phyloP scores from a whole-genome alignment of 768 basidiomycete genomes.

The Porphyrellus cyaneotinctus region DNA sequence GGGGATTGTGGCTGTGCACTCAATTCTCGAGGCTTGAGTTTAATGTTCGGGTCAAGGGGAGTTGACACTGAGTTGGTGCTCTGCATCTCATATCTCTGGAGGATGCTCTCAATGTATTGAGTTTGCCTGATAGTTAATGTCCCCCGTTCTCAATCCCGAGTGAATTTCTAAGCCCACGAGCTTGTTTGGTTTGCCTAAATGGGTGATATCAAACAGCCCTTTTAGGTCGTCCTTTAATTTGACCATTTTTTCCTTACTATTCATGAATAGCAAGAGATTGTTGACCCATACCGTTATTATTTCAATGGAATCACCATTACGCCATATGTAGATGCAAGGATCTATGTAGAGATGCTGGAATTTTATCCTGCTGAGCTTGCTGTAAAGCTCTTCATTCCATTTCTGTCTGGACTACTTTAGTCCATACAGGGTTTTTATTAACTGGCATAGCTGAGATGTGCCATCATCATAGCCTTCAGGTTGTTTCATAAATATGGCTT shows the following conservation, averaged over 20 bases:
- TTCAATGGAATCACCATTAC: background rate
- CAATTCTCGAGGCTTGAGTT: background rate
- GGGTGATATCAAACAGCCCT: no score
- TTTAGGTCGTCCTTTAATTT: no score
- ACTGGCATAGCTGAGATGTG: background rate
- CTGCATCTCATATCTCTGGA: background rate
- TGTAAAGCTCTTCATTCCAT: background rate
- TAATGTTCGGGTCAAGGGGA: background rate
- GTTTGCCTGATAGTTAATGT: background rate
- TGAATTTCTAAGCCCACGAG: background rate
- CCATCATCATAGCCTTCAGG: background rate
- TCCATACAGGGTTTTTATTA: conserved; percentile 1
- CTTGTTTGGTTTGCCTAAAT: no score
- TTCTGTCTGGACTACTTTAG: background rate
- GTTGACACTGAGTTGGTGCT: background rate
- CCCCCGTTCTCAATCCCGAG: background rate
- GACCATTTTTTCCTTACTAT: background rate
- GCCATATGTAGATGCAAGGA: background rate
- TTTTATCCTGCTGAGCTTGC: no score
- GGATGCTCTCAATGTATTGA: background rate
- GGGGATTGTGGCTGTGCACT: no score
- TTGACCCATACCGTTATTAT: background rate
- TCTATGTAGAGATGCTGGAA: background rate
- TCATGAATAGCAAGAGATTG: background rate
- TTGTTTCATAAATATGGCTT: conserved; percentile 20